phyloP scores from a whole-genome alignment of 148 eudicot species.

The Simmondsia chinensis region DNA sequence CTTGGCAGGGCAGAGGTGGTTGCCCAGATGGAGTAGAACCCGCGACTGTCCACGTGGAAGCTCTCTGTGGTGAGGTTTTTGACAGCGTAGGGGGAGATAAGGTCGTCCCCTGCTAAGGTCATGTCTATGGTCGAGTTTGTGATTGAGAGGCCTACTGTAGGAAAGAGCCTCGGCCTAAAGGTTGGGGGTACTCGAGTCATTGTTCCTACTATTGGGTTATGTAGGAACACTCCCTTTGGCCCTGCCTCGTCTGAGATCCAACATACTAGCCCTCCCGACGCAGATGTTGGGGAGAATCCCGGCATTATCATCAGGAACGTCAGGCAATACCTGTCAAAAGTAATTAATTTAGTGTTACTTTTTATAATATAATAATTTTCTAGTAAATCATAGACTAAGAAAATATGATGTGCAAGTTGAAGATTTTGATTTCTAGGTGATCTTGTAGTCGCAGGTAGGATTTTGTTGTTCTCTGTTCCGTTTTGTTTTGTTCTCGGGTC shows the following conservation, averaged over 20 bases:
- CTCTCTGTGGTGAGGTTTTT: constrained; percentile 73
- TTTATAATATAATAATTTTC: no score
- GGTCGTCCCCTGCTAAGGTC: constrained; percentile 78
- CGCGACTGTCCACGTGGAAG: constrained; percentile 61
- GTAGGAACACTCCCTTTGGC: constrained; percentile 49
- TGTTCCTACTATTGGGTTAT: constrained; percentile 58
- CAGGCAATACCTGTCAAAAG: no score
- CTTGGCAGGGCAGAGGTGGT: constrained; percentile 62
- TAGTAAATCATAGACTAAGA: no score
- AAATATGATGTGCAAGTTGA: no score
- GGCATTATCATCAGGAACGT: constrained; percentile 51
- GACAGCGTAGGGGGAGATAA: constrained; percentile 93
- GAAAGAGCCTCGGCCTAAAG: constrained; percentile 51
- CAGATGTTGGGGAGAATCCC: constrained; percentile 59
- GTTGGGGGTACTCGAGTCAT: constrained; percentile 61
- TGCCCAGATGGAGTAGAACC: constrained; percentile 69
- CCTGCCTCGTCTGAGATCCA: constrained; percentile 74
- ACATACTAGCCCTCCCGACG: constrained; percentile 72
- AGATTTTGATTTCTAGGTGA: no score
- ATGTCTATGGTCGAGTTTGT: constrained; percentile 46
- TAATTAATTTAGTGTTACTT: no score
- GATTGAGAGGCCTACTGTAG: constrained; percentile 52
- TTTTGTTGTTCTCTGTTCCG: no score
- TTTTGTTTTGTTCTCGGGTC: no score
- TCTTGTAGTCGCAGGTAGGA: no score